These are phyloP conservation scores for Zostera marina DNA, from an alignment of 116 monocot genomes.

Conservation along the genomic window DNA sequence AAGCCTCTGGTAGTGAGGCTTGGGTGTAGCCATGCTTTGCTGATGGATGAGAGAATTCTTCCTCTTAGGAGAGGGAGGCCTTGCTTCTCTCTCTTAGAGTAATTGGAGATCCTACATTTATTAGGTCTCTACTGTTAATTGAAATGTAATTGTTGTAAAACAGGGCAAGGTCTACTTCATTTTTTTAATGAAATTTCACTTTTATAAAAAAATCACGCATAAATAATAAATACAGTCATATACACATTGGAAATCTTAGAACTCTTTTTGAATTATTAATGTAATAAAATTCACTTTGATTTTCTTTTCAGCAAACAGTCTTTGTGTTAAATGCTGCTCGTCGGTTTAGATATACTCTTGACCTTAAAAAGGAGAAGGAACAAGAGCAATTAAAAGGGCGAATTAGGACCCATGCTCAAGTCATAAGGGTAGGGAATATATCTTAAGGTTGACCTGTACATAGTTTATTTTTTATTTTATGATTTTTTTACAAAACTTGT, in stretches of 20 bases:
- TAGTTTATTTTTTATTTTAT: neutral
- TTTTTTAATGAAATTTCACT: too few species aligned
- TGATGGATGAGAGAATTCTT: too few species aligned
- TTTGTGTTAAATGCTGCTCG: slow-evolving; percentile 95
- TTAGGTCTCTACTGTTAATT: too few species aligned
- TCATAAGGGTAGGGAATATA: slow-evolving; percentile 60
- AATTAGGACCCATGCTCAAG: slow-evolving; percentile 93
- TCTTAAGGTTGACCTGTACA: neutral
- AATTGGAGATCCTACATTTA: too few species aligned
- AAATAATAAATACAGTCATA: too few species aligned
- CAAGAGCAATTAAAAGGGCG: slow-evolving; percentile 67
- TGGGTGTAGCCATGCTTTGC: too few species aligned
- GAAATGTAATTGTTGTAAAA: too few species aligned
- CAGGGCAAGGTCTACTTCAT: too few species aligned
- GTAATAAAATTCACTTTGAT: neutral
- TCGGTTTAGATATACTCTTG: slow-evolving; percentile 90
- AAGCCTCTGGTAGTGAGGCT: too few species aligned
- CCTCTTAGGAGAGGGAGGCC: too few species aligned
- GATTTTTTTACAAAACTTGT: neutral
- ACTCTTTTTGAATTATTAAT: slow-evolving; percentile 1
- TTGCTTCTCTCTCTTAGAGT: too few species aligned
- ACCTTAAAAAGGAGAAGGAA: slow-evolving; percentile 78
- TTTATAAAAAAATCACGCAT: too few species aligned
- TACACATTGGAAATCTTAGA: neutral
- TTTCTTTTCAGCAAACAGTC: slow-evolving; percentile 68